Base-by-base conservation (phyloP, 495 filamentous ascomycete genomes). In the Penicillium egyptiacum region DNA sequence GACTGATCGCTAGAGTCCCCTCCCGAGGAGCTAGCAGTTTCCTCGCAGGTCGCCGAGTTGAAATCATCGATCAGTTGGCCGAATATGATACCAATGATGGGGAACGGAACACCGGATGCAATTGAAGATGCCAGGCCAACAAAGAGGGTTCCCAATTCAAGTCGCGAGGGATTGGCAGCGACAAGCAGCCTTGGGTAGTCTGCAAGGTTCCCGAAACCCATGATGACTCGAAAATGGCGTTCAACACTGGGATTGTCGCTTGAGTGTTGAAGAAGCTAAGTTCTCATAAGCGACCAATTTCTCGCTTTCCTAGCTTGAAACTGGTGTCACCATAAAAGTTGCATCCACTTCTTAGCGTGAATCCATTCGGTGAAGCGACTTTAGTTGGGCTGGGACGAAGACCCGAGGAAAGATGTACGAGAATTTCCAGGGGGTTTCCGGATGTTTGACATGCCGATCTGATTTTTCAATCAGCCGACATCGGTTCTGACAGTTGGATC, bases 1-100 rank as follows among this genome's bases (percentile, higher is more conserved):
- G 58, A 50, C 58, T 82, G 77, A 35, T 75, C 72, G 19, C 55
- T 62, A 23, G 57, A 50, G 22, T 59, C 39, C 1, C 47, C 49
- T 41, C 35, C 44, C 7, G 65, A 46, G 5, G 59, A 58, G 11
- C 42, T 58, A n/a, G 65, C 57, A 6, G 68, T 58, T 26, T 55
- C 58, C 26, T 69, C 59, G 60, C 85, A 87, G 16, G 81, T 78
- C n/a, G 76, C 78, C 4, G 72, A 71, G 66, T 88, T 88, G 58
- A 89, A 77, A 60, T 83, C 77, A 70, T 90, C 81, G 55, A 90
- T 75, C 6, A 90, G 75, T 68, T 87, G 70, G 52, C 86, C 86
- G 59, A 88, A 90, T 31, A 88, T 65, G 55, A 90, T 83, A 22
- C 82, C 85, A 37, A 88, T 83, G 23, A 88, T 70, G 14, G 86